Evolutionary conservation across 441 rosid genomes (phyloP), one percentile per base, ranked within the genome.

Genomic region (Theobroma grandiflorum): DNA sequence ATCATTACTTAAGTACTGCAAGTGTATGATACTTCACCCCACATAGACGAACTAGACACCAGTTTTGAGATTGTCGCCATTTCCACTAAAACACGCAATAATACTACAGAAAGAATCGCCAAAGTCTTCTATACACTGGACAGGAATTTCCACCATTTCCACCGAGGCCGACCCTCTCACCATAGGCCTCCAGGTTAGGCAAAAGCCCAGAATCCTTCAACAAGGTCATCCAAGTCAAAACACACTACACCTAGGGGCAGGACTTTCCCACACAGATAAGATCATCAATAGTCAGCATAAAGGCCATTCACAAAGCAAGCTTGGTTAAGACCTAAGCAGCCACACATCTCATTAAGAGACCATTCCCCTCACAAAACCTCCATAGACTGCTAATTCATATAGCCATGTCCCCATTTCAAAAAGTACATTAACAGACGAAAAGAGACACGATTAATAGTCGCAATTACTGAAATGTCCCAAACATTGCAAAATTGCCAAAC

Each of bases 171-270:
- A 89, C 90, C 90, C 87, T 82, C 85, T 85, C 91, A 91, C 94
- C 93, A 91, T 78, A 89, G 92, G 84, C 90, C 94, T 86, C 91
- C 93, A 88, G 84, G 87, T 89, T 79, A 79, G 90, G 90, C 86
- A 86, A 86, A 83, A 78, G 86, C 87, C 88, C 89, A 86, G 87
- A 91, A 91, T 91, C 95, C 95, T 93, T 93, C 94, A 93, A 91
- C 88, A 89, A 91, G 92, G 90, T 90, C 89, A 90, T 86, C 82
- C 88, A 85, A 76, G 93, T 93, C 87, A 92, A 90, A 78, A 80
- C 72, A 80, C 73, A 53, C 76, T 49, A 83, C 81, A 70, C 81
- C 75, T 55, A 78, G 14, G 76, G 59, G 47, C 55, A 81, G 84
- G 82, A 74, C 50, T 72, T 67, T 77, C 84, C 91, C 91, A 84